Base-by-base conservation (phyloP, 2,329 filamentous ascomycete genomes). In the Fusarium bactridioides region DNA sequence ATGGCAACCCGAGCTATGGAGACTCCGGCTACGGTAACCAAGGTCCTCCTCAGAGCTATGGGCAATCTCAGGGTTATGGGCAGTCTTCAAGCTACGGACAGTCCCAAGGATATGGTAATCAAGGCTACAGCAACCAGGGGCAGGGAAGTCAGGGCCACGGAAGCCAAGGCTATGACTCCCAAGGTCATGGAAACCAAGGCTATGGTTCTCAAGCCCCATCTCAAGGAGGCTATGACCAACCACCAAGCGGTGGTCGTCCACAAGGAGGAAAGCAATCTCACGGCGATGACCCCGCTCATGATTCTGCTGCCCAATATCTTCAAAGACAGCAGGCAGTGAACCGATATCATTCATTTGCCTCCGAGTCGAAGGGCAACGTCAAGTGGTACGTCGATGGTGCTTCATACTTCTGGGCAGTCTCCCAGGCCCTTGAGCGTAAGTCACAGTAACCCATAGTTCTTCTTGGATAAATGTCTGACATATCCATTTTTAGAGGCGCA, bases 311-410 rank as follows among this genome's bases (percentile, higher is more conserved):
- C 3, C 65, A 69, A 16, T 69, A 83, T 38, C 75, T 82, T 35
- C 84, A 87, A 53, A 76, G 80, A 6, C 80, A 83, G 31, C 83
- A 86, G 70, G 82, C 80, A 31, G 79, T 82, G 31, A 86, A 91
- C 73, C 86, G 89, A 54, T 91, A 86, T 78, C 84, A 87, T 66
- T 91, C 89, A 66, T 97, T 97, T 83, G 92, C 93, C 3, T 90
- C 93, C 2, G 88, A 91, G 77, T 88, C 92, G 25, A 87, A 88
- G 37, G 92, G 92, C 63, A 91, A 94, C 78, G 90, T 89, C 70
- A 97, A 97, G 85, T 97, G 94, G 93, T 95, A 92, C 81, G 93
- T 96, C 23, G 93, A 96, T 78, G 94, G 92, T 11, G 93, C 92
- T 79, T 90, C 90, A 13, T 96, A 97, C 80, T 94, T 97, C 84